Evolutionary conservation across 495 filamentous ascomycete genomes (phyloP), one percentile per base, ranked within the genome.

Genomic region (Paragyromitra xinjiangensis): DNA sequence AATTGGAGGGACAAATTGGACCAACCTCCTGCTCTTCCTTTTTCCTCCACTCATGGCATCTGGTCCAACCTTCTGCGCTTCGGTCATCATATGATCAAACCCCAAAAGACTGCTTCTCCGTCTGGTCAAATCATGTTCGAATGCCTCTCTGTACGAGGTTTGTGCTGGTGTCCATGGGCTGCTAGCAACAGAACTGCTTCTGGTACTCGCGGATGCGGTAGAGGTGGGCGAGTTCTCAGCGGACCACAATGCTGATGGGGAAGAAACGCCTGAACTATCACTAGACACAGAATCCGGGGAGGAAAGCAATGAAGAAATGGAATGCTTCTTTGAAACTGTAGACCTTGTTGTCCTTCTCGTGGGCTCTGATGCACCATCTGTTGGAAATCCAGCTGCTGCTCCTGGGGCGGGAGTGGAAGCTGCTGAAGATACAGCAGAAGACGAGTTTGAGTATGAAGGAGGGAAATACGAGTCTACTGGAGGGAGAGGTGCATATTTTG

Each of bases 261-360:
- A 82, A 39, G 80, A 81, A 53, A 74, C 80, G 1, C 80, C 77
- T 9, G 80, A 82, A 45, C 80, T 82, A 73, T 82, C 80, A 73
- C 65, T 72, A 24, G 78, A 79, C 3, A 75, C 69, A 29, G 79
- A 81, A 69, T 81, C 79, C 6, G 79, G 78, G 22, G 78, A 80
- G 7, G 80, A 82, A 14, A 82, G 42, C 45, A 82, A 68, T 51
- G 80, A 82, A 63, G 80, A 76, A 42, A 82, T 82, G 19, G 80
- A 82, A 24, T 81, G 71, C 44, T 81, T 75, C 71, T 82, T 82
- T 40, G 69, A 64, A 64, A 69, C 72, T 55, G 75, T 65, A 55
- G 64, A 71, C 56, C 76, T 73, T 7, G 74, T 75, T 48, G 69
- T 72, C 37, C 77, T 70, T 37, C 79, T 58, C 62, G 79, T 62